Conservation (phyloP, 2,329 filamentous ascomycete species). For the Neopestalotiopsis sp. region DNA sequence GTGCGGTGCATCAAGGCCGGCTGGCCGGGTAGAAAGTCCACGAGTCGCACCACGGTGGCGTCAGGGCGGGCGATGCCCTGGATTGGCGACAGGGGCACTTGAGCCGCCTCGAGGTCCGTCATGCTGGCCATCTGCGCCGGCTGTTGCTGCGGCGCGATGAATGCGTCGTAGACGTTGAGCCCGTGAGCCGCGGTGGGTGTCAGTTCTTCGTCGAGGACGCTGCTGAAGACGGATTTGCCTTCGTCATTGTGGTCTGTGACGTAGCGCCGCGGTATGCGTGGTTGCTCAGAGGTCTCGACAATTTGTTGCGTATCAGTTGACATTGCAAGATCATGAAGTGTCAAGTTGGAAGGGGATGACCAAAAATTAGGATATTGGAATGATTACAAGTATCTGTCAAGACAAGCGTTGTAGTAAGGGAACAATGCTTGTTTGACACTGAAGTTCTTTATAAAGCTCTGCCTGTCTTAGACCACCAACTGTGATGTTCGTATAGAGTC, state of each 20-base stretch:
- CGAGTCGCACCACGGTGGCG: slow-evolving; percentile 14
- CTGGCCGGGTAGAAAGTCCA: slow-evolving; percentile 16
- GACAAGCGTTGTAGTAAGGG: no score
- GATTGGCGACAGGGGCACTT: background rate
- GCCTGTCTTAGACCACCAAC: no score
- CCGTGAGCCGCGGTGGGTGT: background rate
- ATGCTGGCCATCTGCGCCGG: background rate
- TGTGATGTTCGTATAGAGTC: no score
- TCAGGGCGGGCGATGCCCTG: background rate
- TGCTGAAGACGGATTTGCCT: background rate
- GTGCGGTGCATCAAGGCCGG: slow-evolving; percentile 21
- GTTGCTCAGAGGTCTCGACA: background rate
- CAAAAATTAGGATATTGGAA: no score
- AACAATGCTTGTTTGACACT: no score
- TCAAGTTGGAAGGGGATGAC: no score
- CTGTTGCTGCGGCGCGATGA: background rate
- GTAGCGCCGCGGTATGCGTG: background rate
- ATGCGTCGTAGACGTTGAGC: background rate
- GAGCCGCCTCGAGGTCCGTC: background rate
- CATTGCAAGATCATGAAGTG: background rate
- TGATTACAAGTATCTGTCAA: no score
- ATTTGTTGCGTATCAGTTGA: background rate
- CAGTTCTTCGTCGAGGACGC: background rate
- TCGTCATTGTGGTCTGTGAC: background rate
- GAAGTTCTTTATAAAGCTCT: no score